phyloP scores from a whole-genome alignment of 139 green algal species.

The Nannochloris sp. region DNA sequence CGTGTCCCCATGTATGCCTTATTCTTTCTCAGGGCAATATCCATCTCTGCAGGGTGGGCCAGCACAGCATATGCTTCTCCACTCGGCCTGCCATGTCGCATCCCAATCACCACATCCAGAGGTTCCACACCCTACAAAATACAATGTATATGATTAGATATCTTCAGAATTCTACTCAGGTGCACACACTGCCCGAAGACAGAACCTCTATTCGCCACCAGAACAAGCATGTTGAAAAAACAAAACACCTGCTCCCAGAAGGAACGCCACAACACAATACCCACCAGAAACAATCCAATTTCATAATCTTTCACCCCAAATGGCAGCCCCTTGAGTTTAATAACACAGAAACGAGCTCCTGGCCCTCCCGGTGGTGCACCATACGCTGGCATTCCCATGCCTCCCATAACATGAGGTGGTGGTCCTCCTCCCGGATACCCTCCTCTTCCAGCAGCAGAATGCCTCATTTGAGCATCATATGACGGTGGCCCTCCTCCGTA shows the following conservation, averaged over 20 bases:
- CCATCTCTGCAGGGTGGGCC: slow-evolving; percentile 40
- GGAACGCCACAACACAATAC: slow-evolving; percentile 4
- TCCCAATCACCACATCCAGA: slow-evolving; percentile 63
- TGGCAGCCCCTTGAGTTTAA: slow-evolving; percentile 56
- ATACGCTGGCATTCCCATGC: neutral
- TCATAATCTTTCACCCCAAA: slow-evolving; percentile 70
- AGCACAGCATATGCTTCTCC: slow-evolving; percentile 72
- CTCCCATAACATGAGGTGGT: neutral
- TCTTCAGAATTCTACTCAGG: too few species aligned
- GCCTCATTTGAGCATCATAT: neutral
- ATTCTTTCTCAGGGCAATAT: slow-evolving; percentile 62
- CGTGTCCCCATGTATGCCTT: slow-evolving; percentile 64
- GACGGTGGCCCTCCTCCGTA: neutral
- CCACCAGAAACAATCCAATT: slow-evolving; percentile 67
- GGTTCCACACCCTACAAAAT: slow-evolving; percentile 53
- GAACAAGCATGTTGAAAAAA: neutral
- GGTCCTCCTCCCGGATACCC: slow-evolving; percentile 6
- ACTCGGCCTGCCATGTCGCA: slow-evolving; percentile 49
- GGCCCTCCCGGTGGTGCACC: neutral
- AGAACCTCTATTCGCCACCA: neutral
- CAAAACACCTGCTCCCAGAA: neutral
- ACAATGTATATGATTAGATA: neutral
- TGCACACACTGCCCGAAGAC: neutral
- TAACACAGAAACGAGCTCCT: slow-evolving; percentile 3
- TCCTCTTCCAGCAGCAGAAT: slow-evolving; percentile 2